Evolutionary conservation across 805 yeast species (phyloP).

Genomic region (Hanseniaspora taiwanica): DNA sequence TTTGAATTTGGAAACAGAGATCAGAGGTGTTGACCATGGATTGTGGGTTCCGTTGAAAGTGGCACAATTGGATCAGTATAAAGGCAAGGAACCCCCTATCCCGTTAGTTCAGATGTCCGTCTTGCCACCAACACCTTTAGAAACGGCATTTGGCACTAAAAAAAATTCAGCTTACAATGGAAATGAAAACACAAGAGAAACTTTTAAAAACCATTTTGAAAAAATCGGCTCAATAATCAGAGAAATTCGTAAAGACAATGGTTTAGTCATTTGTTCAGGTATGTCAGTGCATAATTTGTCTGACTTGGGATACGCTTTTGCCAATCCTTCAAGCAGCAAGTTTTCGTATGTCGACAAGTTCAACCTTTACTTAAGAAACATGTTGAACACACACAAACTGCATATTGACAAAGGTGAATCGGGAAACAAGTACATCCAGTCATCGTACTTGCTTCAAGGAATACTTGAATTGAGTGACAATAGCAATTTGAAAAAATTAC

Average conservation of each 20-base stretch:
- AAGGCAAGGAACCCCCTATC: constrained; percentile 15
- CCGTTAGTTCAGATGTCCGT: constrained; percentile 33
- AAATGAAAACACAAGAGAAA: neutral
- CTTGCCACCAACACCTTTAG: constrained; percentile 39
- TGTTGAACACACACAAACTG: constrained; percentile 12
- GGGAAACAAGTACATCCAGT: neutral
- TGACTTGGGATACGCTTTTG: constrained; percentile 27
- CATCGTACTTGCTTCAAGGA: constrained; percentile 12
- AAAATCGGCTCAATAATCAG: constrained; percentile 44
- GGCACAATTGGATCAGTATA: constrained; percentile 34
- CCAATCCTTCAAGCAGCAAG: constrained; percentile 11
- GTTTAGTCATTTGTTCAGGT: constrained; percentile 52
- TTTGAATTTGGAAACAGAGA: constrained; percentile 4
- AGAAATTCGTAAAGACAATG: constrained; percentile 38
- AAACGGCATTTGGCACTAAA: constrained; percentile 10
- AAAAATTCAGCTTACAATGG: neutral
- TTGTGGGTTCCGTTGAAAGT: constrained; percentile 71
- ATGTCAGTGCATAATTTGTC: constrained; percentile 68
- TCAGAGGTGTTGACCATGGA: constrained; percentile 71
- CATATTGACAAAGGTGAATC: constrained; percentile 1
- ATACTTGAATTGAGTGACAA: constrained; percentile 26
- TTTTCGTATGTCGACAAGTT: constrained; percentile 42
- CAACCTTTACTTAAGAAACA: constrained; percentile 31
- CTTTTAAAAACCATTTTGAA: constrained; percentile 12
- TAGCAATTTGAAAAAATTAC: constrained; percentile 20